A percentile compares a stretch with the other conserved stretches of the same genome.
Conservation (phyloP, 495 filamentous ascomycete species). For the Podospora pseudopauciseta region DNA sequence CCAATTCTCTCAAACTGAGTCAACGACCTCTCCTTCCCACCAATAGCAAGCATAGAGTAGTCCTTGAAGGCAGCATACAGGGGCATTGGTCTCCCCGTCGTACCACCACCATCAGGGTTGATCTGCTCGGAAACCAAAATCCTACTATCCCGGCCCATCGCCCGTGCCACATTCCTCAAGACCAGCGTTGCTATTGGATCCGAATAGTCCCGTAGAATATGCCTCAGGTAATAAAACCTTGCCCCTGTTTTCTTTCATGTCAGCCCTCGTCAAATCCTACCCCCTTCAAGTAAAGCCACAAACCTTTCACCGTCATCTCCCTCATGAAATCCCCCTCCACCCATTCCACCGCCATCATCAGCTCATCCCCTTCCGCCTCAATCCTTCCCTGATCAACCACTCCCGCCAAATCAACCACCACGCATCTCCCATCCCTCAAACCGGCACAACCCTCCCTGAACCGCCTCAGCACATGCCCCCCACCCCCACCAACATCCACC, state of each 20-base stretch:
- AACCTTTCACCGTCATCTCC: slow-evolving; percentile 28
- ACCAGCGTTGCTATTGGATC: slow-evolving; percentile 33
- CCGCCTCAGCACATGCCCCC: slow-evolving; percentile 33
- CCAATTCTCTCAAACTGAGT: slow-evolving; percentile 29
- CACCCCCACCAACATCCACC: slow-evolving; percentile 42
- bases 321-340: slow-evolving; percentile 31
- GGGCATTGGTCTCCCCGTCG: slow-evolving; percentile 14
- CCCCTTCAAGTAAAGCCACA: no score
- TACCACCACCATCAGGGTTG: slow-evolving; percentile 10
- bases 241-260: slow-evolving; percentile 12
- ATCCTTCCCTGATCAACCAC: slow-evolving; percentile 23
- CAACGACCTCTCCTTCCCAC: slow-evolving; percentile 40
- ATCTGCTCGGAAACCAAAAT: slow-evolving; percentile 40
- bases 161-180: slow-evolving; percentile 24
- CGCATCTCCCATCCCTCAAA: slow-evolving; percentile 28
- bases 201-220: slow-evolving; percentile 36
- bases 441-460: slow-evolving; percentile 25
- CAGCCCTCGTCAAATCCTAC: no score
- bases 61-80: slow-evolving; percentile 36
- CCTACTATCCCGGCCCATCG: slow-evolving; percentile 25
- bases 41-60: slow-evolving; percentile 37
- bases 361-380: slow-evolving; percentile 14
- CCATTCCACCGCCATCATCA: slow-evolving; percentile 27
- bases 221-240: slow-evolving; percentile 36
- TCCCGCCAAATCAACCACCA: slow-evolving; percentile 36